Evolutionary conservation across 2,329 filamentous ascomycete species (phyloP).

Genomic region (Paraphaeosphaeria sporulosa): DNA sequence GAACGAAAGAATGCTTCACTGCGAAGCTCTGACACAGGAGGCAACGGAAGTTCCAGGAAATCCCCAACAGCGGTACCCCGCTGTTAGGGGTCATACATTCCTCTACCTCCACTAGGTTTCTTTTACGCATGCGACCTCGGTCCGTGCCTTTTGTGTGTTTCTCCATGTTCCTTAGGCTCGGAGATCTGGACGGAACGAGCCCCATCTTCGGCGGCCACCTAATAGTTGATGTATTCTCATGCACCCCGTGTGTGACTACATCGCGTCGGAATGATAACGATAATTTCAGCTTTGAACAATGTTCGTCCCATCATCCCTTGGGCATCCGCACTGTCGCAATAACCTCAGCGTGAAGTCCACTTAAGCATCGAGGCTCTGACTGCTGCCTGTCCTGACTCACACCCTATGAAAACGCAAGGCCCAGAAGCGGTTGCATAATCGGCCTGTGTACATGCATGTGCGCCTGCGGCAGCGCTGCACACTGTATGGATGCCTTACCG

Average conservation of each 20-base stretch:
- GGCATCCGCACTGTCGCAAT: too few species aligned
- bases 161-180: not conserved
- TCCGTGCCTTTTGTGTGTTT: too few species aligned
- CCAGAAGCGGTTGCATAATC: not conserved
- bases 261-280: not conserved
- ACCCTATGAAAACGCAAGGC: not conserved
- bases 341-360: not conserved
- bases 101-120: too few species aligned
- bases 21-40: too few species aligned
- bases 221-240: not conserved
- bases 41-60: too few species aligned
- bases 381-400: not conserved
- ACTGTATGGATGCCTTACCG: not conserved
- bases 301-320: not conserved
- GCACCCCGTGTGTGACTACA: not conserved
- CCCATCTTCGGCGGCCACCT: not conserved
- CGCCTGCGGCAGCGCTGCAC: not conserved
- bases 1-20: too few species aligned
- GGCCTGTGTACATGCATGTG: not conserved
- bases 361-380: constrained; percentile 2
- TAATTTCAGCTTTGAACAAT: not conserved
- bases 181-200: not conserved
- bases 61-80: too few species aligned
- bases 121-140: too few species aligned
- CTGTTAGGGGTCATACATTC: too few species aligned